Conservation (phyloP, 768 basidiomycete genomes). For the Suillus subluteus region DNA sequence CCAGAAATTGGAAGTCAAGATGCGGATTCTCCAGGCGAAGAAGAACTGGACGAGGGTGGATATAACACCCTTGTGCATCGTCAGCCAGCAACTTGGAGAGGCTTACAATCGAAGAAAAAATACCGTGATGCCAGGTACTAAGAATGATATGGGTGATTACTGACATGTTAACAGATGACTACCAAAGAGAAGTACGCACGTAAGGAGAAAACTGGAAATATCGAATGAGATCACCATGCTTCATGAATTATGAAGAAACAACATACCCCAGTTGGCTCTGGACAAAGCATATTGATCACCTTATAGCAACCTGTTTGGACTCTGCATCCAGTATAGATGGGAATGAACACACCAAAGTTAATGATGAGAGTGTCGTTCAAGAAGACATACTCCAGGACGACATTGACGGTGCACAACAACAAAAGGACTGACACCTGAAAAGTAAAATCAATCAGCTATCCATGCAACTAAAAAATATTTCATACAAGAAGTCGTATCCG, state of each 20-base stretch:
- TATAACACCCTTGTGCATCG: slow-evolving; percentile 24
- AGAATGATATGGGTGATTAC: not conserved
- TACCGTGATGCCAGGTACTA: slow-evolving; percentile 31
- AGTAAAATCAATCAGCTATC: not conserved
- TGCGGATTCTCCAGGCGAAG: slow-evolving; percentile 32
- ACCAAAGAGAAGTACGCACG: slow-evolving; percentile 18
- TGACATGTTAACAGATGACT: slow-evolving; percentile 4
- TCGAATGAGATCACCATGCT: not conserved
- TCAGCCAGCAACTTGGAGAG: not conserved
- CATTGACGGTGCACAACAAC: slow-evolving; percentile 27
- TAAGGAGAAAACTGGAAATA: slow-evolving; percentile 32
- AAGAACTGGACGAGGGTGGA: slow-evolving; percentile 32
- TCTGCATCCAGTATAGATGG: not conserved
- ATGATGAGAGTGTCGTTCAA: slow-evolving; percentile 29
- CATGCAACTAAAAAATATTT: not conserved
- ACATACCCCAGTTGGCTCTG: slow-evolving; percentile 28
- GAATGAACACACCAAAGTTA: slow-evolving; percentile 25
- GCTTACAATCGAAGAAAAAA: not conserved
- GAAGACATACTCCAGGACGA: slow-evolving; percentile 28
- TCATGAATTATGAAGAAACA: not conserved
- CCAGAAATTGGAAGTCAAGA: slow-evolving; percentile 21
- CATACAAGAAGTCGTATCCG: slow-evolving; percentile 31
- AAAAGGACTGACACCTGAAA: slow-evolving; percentile 26
- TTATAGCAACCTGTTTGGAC: slow-evolving; percentile 7
- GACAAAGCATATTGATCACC: slow-evolving; percentile 21